Conservation (phyloP, 345 rosid genomes). For the Noccaea caerulescens region DNA sequence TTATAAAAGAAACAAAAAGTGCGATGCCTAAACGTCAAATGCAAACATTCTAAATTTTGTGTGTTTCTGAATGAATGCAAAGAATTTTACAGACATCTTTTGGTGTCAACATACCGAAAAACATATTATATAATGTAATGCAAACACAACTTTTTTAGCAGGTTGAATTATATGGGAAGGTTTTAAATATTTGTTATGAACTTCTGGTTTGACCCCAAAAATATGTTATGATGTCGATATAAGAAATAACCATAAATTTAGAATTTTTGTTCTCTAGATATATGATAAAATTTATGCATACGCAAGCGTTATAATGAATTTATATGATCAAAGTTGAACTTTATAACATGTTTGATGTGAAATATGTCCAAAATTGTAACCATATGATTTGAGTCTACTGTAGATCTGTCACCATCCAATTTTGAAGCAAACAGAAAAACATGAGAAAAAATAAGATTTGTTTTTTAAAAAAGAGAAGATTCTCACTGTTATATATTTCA, state of each 20-base stretch:
- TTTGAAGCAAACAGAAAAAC: constrained; percentile 32
- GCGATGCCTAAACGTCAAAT: background rate
- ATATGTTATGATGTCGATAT: too few relatives aligned
- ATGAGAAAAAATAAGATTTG: background rate
- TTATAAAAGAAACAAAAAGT: background rate
- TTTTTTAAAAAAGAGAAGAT: constrained; percentile 20
- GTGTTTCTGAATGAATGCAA: background rate
- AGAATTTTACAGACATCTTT: background rate
- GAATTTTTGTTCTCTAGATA: background rate
- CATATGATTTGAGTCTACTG: constrained; percentile 38
- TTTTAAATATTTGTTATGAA: background rate
- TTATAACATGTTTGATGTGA: constrained; percentile 43
- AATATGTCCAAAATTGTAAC: constrained; percentile 45
- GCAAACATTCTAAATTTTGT: constrained; percentile 18
- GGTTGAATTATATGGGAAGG: background rate
- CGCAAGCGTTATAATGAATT: constrained; percentile 26
- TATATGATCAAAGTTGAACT: constrained; percentile 30
- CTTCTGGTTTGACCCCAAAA: background rate
- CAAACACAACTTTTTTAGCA: background rate
- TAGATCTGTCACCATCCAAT: constrained; percentile 39
- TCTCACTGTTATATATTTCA: constrained; percentile 29
- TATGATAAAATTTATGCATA: constrained; percentile 17
- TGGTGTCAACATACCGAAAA: background rate
- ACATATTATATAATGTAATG: background rate
- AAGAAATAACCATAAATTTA: background rate